These are phyloP conservation scores for Alternaria alternata DNA, from an alignment of 2,329 filamentous ascomycete genomes.

Conservation along the genomic window DNA sequence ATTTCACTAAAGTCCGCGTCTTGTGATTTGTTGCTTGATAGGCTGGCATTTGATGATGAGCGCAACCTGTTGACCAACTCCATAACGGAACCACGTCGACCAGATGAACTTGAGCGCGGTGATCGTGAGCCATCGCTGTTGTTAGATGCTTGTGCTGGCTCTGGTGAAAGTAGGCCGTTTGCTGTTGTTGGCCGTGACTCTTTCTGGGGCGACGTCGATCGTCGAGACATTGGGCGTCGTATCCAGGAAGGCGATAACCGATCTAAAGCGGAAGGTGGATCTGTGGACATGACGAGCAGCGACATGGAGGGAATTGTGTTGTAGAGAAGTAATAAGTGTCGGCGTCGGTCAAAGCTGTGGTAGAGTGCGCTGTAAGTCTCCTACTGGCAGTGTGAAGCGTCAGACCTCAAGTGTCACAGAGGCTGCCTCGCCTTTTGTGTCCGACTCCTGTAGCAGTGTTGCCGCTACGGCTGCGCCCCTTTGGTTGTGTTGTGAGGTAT, in stretches of 20 bases:
- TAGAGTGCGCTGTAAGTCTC: conserved; percentile 1
- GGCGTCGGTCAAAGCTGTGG: conserved; percentile 9
- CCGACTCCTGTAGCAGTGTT: conserved; percentile 5
- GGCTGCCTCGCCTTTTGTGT: conserved; percentile 16
- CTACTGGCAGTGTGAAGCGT: not conserved
- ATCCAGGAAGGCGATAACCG: conserved; percentile 36
- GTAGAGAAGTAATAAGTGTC: not conserved
- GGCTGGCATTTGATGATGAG: conserved; percentile 38
- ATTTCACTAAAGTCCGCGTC: conserved; percentile 37
- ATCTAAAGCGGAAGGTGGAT: conserved; percentile 29
- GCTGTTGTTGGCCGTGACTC: conserved; percentile 27
- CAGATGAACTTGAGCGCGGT: conserved; percentile 30
- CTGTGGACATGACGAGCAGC: conserved; percentile 37
- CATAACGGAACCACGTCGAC: conserved; percentile 30
- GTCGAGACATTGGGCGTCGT: conserved; percentile 25
- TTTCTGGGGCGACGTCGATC: conserved; percentile 23
- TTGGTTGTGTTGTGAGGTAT: conserved; percentile 9
- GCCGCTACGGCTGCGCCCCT: conserved; percentile 24
- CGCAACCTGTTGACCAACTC: conserved; percentile 38
- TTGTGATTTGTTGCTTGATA: conserved; percentile 25
- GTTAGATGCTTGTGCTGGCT: conserved; percentile 28
- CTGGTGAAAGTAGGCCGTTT: conserved; percentile 26
- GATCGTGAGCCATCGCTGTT: conserved; percentile 40
- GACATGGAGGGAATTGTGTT: conserved; percentile 29
- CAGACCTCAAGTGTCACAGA: conserved; percentile 9